Conservation (phyloP, 306 rosid genomes). For the Cucurbita ficifolia region DNA sequence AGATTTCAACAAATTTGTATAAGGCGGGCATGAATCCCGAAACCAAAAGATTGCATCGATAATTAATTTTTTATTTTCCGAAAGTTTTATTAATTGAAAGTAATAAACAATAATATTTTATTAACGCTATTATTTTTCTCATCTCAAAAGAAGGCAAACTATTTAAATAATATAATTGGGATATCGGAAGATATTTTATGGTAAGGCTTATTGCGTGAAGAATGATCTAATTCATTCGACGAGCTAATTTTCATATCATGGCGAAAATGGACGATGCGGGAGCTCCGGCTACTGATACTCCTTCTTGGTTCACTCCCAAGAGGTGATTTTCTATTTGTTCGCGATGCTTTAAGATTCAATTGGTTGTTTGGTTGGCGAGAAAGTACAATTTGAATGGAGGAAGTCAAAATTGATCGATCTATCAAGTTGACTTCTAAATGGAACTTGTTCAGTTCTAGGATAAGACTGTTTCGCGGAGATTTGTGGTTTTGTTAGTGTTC, state of each 20-base stretch:
- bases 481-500: background rate
- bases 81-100: no score
- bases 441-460: background rate
- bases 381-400: background rate
- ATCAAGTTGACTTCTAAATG: constrained; percentile 1
- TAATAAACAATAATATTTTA: no score
- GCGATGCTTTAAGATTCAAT: background rate
- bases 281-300: constrained; percentile 22
- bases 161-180: background rate
- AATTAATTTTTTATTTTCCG: no score
- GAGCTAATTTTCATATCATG: background rate
- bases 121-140: no score
- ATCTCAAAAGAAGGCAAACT: no score
- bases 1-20: no score
- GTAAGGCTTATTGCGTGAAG: background rate
- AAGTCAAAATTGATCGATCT: background rate
- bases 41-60: no score
- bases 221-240: background rate
- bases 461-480: background rate
- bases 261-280: constrained; percentile 17
- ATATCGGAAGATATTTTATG: background rate
- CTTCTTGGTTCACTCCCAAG: constrained; percentile 76
- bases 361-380: constrained; percentile 6
- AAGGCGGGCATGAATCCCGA: no score
- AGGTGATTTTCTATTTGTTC: constrained; percentile 21